Percentiles rank a stretch among this genome's conserved stretches.
These are phyloP conservation scores for Volvox reticuliferus DNA, from an alignment of 139 green algal species.

Conservation along the genomic window DNA sequence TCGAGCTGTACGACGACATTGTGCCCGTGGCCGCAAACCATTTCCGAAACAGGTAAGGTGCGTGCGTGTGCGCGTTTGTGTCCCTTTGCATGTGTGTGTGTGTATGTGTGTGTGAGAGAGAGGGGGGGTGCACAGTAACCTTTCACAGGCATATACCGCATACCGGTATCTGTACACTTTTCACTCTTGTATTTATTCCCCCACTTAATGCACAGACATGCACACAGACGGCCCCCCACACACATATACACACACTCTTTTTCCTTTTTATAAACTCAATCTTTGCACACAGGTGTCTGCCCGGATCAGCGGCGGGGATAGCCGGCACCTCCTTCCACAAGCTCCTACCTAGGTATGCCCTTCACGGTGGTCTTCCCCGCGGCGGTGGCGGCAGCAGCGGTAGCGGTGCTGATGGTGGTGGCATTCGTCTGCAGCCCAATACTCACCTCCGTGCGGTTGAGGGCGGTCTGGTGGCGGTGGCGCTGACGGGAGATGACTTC, in stretches of 20 bases:
- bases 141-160: too few relatives aligned
- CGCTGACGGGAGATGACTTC: conserved; percentile 66
- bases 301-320: conserved; percentile 65
- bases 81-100: neutral
- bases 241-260: neutral
- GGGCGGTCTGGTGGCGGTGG: conserved; percentile 68
- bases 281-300: conserved; percentile 50
- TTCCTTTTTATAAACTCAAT: too few relatives aligned
- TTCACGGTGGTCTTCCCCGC: conserved; percentile 64
- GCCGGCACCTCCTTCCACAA: conserved; percentile 67
- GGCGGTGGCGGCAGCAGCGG: neutral
- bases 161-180: too few relatives aligned
- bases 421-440: conserved; percentile 47
- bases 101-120: neutral
- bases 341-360: conserved; percentile 69
- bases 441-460: conserved; percentile 58
- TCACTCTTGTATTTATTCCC: too few relatives aligned
- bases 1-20: conserved; percentile 83
- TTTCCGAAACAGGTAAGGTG: conserved; percentile 63
- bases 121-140: too few relatives aligned
- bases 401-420: neutral
- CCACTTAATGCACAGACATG: too few relatives aligned
- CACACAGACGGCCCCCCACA: too few relatives aligned
- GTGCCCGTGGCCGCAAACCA: conserved; percentile 66
- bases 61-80: neutral